Evolutionary conservation across 2,329 filamentous ascomycete genomes (phyloP).

Genomic region (Colletotrichum gloeosporioides): DNA sequence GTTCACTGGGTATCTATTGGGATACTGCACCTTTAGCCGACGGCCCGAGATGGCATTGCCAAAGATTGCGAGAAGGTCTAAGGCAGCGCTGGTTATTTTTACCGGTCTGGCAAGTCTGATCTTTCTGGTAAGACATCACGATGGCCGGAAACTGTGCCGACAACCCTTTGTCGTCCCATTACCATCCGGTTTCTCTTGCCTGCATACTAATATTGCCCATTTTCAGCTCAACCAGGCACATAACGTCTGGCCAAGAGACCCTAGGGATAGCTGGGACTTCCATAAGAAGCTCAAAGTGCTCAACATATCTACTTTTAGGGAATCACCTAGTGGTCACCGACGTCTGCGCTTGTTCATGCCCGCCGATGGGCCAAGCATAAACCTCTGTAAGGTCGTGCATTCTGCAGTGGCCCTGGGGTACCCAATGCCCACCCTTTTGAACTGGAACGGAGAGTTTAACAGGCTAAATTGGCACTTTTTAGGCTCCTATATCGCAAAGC

Average conservation of each 20-base stretch:
- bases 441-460: conserved; percentile 44
- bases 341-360: conserved; percentile 41
- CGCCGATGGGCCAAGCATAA: conserved; percentile 38
- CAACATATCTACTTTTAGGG: conserved; percentile 18
- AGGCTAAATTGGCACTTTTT: conserved; percentile 39
- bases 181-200: too few relatives aligned
- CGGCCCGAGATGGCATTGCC: too few relatives aligned
- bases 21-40: too few relatives aligned
- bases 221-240: conserved; percentile 31
- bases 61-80: too few relatives aligned
- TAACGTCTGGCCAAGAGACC: conserved; percentile 23
- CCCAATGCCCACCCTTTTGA: conserved; percentile 38
- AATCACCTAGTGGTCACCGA: conserved; percentile 17
- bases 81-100: too few relatives aligned
- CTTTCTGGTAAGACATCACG: too few relatives aligned
- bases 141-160: too few relatives aligned
- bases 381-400: conserved; percentile 43
- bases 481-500: conserved; percentile 43
- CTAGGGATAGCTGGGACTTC: neutral
- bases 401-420: conserved; percentile 42
- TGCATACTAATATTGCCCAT: neutral
- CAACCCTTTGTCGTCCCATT: too few relatives aligned
- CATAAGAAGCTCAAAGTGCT: neutral
- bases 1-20: too few relatives aligned
- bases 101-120: too few relatives aligned